phyloP scores from a whole-genome alignment of 257 asterid genomes.

The Forsythia suspensa region DNA sequence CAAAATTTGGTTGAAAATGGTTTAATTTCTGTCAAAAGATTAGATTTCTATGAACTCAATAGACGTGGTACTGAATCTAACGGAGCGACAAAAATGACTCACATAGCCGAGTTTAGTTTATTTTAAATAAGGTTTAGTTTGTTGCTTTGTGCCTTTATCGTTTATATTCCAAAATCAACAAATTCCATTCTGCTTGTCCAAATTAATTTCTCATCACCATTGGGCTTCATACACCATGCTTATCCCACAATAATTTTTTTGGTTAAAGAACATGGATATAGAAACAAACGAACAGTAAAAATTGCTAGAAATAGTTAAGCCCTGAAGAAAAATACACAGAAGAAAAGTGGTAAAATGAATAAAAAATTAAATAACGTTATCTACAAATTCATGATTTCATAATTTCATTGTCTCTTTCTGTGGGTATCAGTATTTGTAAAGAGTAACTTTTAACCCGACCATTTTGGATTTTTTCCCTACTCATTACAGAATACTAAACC shows the following conservation, averaged over 20 bases:
- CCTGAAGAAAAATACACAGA: not conserved
- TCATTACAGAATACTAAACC: not conserved
- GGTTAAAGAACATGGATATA: not conserved
- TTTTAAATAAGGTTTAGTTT: not conserved
- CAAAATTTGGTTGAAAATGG: not conserved
- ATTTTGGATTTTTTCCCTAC: not conserved
- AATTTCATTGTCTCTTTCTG: not conserved
- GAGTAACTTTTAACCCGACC: not conserved
- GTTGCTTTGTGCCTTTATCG: not conserved
- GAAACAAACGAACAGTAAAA: not conserved
- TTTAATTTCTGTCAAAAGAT: not conserved
- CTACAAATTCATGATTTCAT: not conserved
- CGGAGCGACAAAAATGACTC: not conserved
- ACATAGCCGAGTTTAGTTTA: not conserved
- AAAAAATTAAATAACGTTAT: not conserved
- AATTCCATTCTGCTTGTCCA: not conserved
- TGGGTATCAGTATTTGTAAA: not conserved
- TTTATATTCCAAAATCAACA: not conserved
- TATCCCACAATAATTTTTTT: not conserved
- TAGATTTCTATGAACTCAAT: not conserved
- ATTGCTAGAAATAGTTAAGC: not conserved
- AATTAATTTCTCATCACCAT: not conserved
- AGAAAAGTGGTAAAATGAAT: not conserved
- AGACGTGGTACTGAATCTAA: not conserved
- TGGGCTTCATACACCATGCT: not conserved